Percentiles rank a stretch among this genome's conserved stretches.
Evolutionary conservation across 768 basidiomycete species (phyloP).

Genomic region (Hericium erinaceus): DNA sequence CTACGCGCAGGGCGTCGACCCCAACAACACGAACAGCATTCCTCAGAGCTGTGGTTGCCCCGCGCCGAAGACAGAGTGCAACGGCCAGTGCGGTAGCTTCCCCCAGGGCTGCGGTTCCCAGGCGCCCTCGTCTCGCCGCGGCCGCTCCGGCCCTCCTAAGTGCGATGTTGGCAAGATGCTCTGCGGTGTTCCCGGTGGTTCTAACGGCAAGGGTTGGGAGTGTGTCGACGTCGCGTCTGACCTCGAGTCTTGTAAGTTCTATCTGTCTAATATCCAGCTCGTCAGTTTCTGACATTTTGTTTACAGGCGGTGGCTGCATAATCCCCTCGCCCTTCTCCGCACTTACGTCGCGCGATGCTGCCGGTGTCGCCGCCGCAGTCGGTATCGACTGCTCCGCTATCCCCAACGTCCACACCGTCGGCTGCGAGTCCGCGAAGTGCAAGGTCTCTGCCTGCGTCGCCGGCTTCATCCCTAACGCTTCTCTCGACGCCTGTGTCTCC

Average conservation of each 20-base stretch:
- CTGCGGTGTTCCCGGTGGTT: conserved; percentile 18
- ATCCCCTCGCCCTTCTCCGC: neutral
- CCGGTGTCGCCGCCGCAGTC: neutral
- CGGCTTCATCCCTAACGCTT: neutral
- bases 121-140: conserved; percentile 10
- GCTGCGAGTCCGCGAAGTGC: conserved; percentile 22
- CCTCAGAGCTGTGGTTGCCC: conserved; percentile 22
- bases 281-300: neutral
- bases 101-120: conserved; percentile 14
- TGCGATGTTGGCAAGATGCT: conserved; percentile 18
- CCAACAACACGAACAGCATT: conserved; percentile 3
- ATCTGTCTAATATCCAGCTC: neutral
- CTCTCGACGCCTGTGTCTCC: neutral
- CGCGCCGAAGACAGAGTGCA: conserved; percentile 18
- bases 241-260: conserved; percentile 23
- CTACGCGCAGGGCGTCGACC: conserved; percentile 3
- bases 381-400: conserved; percentile 27
- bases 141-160: conserved; percentile 11
- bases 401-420: conserved; percentile 19
- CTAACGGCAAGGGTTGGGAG: conserved; percentile 18
- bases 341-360: neutral
- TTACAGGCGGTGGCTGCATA: neutral
- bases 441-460: conserved; percentile 8
- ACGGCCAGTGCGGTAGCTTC: conserved; percentile 24
- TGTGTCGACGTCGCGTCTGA: conserved; percentile 22